Evolutionary conservation across 768 basidiomycete genomes (phyloP), one percentile per base, ranked within the genome.

Genomic region (Panaeolus cyanescens): DNA sequence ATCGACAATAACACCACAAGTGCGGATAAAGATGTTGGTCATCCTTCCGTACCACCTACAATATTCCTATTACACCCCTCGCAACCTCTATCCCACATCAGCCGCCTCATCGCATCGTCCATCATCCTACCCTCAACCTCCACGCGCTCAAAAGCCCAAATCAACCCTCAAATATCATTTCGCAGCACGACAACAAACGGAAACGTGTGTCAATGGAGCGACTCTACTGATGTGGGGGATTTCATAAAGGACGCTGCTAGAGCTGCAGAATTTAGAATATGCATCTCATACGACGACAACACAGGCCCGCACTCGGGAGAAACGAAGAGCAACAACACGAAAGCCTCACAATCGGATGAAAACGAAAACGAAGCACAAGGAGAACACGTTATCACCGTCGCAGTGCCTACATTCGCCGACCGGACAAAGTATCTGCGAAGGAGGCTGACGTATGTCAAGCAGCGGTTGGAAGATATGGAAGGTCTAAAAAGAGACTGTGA

Each of bases 31-130:
- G 33, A 32, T 39, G 54, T 45, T 59, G 30, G 12, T 15, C 20
- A 33, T 32, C 22, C 58, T 54, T 58, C 55, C 3, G 32, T 61
- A 60, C 71, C 74, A 45, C 77, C 86, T 69, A 67, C 83, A 65
- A 85, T 89, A 4, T 82, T 89, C 62, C 81, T 90, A 5, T 77
- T 90, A 0, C 89, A 90, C 62, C 88, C 88, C 4, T 83, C 85
- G 0, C 89, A 90, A 17, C 89, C 88, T 0, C 80, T 90, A 5
- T 86, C 85, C 1, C 88, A 91, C 67, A 77, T 87, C 53, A 77
- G 81, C 54, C 75, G 83, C 12, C 81, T 89, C 37, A 87, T 90
- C 25, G 71, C 78, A 4, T 78, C 82, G 6, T 77, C 79, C 13
- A 67, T 84, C 37, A 62, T 74, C 6, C 74, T 77, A 10, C 37